Percentiles rank a stretch among this genome's conserved stretches.
phyloP scores from a whole-genome alignment of 768 basidiomycete species.

The Hericium coralloides region DNA sequence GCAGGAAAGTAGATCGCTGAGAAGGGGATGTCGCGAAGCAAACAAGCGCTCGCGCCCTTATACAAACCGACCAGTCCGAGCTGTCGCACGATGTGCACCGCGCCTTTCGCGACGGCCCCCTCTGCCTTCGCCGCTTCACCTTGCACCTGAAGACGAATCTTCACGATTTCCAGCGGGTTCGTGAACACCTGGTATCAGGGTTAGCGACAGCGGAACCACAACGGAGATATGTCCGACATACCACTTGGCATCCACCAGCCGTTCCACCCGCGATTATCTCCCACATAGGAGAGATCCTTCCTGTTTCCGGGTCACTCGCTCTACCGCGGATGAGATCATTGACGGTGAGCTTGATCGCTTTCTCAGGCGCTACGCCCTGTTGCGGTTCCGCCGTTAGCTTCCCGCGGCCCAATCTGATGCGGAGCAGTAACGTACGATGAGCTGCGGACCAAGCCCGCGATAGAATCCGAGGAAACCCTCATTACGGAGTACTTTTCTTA shows the following conservation, averaged over 20 bases:
- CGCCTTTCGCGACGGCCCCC: constrained; percentile 75
- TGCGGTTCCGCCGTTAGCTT: neutral
- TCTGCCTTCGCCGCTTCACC: constrained; percentile 89
- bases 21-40: constrained; percentile 94
- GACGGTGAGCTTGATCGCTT: constrained; percentile 96
- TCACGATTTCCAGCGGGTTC: constrained; percentile 96
- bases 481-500: constrained; percentile 86
- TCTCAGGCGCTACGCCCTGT: constrained; percentile 92
- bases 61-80: constrained; percentile 90
- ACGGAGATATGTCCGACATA: constrained; percentile 32
- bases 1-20: constrained; percentile 89
- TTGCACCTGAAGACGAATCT: constrained; percentile 92
- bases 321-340: constrained; percentile 83
- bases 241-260: constrained; percentile 97
- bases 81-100: constrained; percentile 87
- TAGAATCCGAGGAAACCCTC: constrained; percentile 97
- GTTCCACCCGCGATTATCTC: constrained; percentile 87
- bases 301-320: constrained; percentile 91
- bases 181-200: constrained; percentile 68
- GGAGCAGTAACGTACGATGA: constrained; percentile 48
- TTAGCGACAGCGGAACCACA: neutral
- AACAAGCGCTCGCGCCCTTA: constrained; percentile 86
- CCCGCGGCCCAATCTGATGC: neutral
- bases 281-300: constrained; percentile 85
- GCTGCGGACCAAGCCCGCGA: constrained; percentile 89